Conservation (phyloP, 2,329 filamentous ascomycete genomes). For the Colletotrichum paranaense region DNA sequence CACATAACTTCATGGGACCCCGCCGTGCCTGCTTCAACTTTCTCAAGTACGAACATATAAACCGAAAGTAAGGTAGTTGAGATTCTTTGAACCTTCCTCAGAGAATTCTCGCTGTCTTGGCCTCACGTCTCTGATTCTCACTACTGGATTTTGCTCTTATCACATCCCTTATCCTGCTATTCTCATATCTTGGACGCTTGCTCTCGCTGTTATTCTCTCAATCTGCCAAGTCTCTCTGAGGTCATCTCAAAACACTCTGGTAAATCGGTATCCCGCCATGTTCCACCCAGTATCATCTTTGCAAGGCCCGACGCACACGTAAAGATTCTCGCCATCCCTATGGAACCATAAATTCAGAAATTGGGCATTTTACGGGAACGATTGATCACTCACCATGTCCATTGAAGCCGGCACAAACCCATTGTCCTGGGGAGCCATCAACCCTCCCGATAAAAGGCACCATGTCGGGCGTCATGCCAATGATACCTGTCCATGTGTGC, state of each 20-base stretch:
- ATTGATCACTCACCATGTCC: background rate
- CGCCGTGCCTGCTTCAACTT: no score
- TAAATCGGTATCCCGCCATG: slow-evolving; percentile 50
- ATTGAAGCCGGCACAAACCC: slow-evolving; percentile 57
- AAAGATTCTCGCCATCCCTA: slow-evolving; percentile 55
- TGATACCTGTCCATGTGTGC: slow-evolving; percentile 59
- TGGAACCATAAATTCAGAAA: background rate
- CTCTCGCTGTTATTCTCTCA: background rate
- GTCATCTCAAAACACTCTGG: slow-evolving; percentile 36
- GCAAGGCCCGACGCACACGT: slow-evolving; percentile 56
- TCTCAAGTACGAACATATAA: no score
- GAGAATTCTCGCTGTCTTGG: background rate
- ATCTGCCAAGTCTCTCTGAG: background rate
- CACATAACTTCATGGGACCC: background rate
- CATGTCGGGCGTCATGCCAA: slow-evolving; percentile 58
- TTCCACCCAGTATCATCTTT: slow-evolving; percentile 51
- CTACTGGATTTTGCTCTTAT: background rate
- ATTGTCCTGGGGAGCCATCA: slow-evolving; percentile 39
- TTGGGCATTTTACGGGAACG: background rate
- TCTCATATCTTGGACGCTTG: background rate
- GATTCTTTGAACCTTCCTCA: background rate
- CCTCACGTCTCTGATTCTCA: background rate
- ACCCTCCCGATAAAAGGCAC: slow-evolving; percentile 58
- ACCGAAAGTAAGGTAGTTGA: no score
- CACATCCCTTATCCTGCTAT: background rate